These are phyloP conservation scores for Citrus sp. DNA, from an alignment of 345 rosid species.

Conservation along the genomic window DNA sequence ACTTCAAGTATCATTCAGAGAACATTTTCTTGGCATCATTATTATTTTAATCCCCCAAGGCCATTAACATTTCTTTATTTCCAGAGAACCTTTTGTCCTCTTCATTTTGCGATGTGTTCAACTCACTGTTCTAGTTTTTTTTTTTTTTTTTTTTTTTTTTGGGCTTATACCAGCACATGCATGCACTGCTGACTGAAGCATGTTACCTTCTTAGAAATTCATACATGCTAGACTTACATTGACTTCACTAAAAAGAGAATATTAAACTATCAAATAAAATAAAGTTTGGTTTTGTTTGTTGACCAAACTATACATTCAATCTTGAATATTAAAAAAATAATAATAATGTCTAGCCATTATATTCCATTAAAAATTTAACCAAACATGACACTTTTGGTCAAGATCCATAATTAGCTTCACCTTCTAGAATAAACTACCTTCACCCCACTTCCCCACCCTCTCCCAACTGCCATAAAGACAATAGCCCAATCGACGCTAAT, in stretches of 20 bases:
- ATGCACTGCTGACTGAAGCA: conserved; percentile 65
- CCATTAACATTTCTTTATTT: conserved; percentile 9
- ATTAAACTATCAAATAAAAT: conserved; percentile 17
- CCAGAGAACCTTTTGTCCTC: conserved; percentile 1
- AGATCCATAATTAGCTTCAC: conserved; percentile 41
- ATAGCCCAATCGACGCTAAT: conserved; percentile 7
- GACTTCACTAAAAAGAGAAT: conserved; percentile 35
- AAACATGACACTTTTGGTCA: conserved; percentile 32
- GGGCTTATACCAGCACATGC: conserved; percentile 56
- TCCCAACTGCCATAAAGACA: conserved; percentile 38
- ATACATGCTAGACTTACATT: conserved; percentile 42
- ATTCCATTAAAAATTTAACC: conserved; percentile 23
- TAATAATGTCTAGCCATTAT: conserved; percentile 11
- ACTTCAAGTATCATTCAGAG: conserved; percentile 7
- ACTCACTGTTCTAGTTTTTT: conserved; percentile 9
- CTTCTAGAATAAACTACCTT: conserved; percentile 25
- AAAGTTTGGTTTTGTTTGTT: conserved; percentile 38
- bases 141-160: not conserved
- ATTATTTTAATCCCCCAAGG: not conserved
- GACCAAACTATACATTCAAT: conserved; percentile 41
- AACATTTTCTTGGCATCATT: not conserved
- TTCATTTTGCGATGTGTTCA: conserved; percentile 10
- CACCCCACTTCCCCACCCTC: conserved; percentile 35
- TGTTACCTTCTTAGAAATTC: conserved; percentile 65
- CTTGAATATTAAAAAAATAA: not conserved